Conservation (phyloP, 2,329 filamentous ascomycete species). For the Tolypocladium guangdongense region DNA sequence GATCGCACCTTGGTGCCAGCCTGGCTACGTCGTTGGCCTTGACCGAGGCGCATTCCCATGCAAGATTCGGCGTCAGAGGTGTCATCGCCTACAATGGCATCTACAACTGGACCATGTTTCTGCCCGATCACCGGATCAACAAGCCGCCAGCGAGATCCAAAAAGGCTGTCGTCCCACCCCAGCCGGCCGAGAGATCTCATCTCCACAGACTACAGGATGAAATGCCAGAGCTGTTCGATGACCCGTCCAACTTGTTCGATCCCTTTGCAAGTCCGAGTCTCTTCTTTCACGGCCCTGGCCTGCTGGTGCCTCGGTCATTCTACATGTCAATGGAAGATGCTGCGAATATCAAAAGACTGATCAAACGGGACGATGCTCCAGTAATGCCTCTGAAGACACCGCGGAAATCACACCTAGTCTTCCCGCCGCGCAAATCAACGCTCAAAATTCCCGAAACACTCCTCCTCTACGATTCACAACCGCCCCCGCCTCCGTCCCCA, state of each 20-base stretch:
- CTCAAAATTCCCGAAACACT: conserved; percentile 39
- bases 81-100: conserved; percentile 48
- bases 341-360: conserved; percentile 12
- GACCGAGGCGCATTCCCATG: conserved; percentile 37
- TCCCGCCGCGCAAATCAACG: conserved; percentile 35
- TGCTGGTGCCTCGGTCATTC: conserved; percentile 35
- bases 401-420: conserved; percentile 32
- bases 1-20: conserved; percentile 46
- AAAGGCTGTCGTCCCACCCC: conserved; percentile 6
- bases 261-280: conserved; percentile 47
- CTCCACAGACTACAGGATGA: conserved; percentile 25
- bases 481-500: conserved; percentile 8
- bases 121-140: conserved; percentile 40
- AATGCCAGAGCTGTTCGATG: conserved; percentile 33
- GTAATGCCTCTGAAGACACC: conserved; percentile 14
- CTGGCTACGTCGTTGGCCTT: conserved; percentile 46
- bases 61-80: conserved; percentile 37
- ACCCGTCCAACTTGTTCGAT: conserved; percentile 43
- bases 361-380: conserved; percentile 8
- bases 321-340: conserved; percentile 19
- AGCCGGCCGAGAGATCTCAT: conserved; percentile 20
- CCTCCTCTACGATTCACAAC: conserved; percentile 32
- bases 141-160: conserved; percentile 8
- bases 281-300: conserved; percentile 44
- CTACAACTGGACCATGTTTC: conserved; percentile 53